Base-by-base conservation (phyloP, 208 protist genomes). In the Acanthamoeba lenticulata region DNA sequence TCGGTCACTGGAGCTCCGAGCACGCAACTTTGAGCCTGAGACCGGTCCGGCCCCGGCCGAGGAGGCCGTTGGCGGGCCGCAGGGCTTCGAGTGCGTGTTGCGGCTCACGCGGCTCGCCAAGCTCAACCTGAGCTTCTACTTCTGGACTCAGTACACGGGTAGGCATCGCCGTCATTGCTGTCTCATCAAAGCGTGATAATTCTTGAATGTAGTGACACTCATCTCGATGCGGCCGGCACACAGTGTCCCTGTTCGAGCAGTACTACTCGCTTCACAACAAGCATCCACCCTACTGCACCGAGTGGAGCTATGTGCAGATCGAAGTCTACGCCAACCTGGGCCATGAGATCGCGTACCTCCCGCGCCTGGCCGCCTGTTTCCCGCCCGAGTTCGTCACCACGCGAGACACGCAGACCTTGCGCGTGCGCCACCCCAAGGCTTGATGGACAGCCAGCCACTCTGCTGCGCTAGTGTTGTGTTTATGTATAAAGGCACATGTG, bases 81-180 rank as follows among this genome's bases (percentile, higher is more conserved):
- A 79, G 67, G 67, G 67, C 38, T 79, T 79, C 67, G 67, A 79
- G 36, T 45, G 67, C 67, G 7, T 79, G 36, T 24, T 79, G 36
- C 67, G 67, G 9, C 67, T 79, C 11, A 79, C 34, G 36, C 9
- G 27, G 7, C 38, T 79, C 24, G 17, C 38, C 15, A 36, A 44
- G 67, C 38, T 79, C 67, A 79, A 3, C 32, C 38, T 79, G 4
- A 3, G 36, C 11, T 79, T 19, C 17, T 79, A 79, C 67, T 32
- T 79, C 15, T 79, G 67, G 67, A 79, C 67, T 7, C 24, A 79
- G 11, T 79, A 79, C 67, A 79, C 67, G 29, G 67, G 67, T 79
- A 79, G 9, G 13, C 49, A 57, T 57, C 57, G n/a, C 57, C 57
- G 57, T 29, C 57, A 5, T 5, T 19, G 9, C 45, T 5, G 15